Conservation (phyloP, 163 green algal genomes). For the Scenedesmus sp. region DNA sequence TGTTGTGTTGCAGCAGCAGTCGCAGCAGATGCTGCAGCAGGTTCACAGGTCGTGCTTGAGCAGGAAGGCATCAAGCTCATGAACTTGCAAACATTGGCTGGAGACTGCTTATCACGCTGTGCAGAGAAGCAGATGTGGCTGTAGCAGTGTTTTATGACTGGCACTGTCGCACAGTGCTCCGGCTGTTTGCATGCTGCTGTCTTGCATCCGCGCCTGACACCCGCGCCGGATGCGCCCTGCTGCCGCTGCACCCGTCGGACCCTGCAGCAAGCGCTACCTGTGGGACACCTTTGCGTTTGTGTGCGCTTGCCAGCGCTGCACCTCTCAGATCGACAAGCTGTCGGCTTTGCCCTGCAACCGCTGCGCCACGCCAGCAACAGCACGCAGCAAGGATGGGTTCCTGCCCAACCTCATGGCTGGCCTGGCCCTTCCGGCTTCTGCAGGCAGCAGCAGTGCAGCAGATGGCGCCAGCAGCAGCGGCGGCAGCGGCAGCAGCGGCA, state of each 20-base stretch:
- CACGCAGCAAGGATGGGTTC: conserved; percentile 11
- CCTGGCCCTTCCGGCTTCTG: background rate
- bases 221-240: background rate
- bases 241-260: background rate
- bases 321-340: conserved; percentile 14
- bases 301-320: conserved; percentile 31
- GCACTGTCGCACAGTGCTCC: background rate
- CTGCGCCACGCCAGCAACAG: background rate
- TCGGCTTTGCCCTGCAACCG: background rate
- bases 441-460: conserved; percentile 1
- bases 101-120: background rate
- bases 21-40: too few species aligned
- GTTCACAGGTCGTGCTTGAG: background rate
- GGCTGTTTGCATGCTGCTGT: background rate
- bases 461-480: background rate
- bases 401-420: conserved; percentile 20
- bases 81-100: background rate
- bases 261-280: conserved; percentile 28
- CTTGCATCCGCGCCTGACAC: background rate
- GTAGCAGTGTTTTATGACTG: background rate
- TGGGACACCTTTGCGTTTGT: conserved; percentile 8
- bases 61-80: background rate
- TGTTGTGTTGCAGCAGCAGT: background rate
- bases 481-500: background rate
- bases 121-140: background rate